phyloP scores from a whole-genome alignment of 352 stramenopile genomes.

The Phytophthora parvispora region DNA sequence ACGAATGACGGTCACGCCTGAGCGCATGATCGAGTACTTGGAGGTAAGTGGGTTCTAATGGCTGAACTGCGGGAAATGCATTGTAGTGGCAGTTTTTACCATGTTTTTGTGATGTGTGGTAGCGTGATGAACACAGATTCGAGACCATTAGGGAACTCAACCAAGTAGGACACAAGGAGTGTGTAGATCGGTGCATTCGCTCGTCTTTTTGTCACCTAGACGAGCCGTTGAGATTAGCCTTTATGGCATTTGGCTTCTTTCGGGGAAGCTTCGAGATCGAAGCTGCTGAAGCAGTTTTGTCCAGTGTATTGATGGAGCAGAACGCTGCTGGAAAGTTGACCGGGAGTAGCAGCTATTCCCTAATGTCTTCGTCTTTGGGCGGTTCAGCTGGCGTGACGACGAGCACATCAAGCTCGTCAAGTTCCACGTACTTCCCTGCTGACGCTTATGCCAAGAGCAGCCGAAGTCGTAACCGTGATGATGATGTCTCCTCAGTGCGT shows the following conservation, averaged over 20 bases:
- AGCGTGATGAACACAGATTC: conserved; percentile 76
- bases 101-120: conserved; percentile 5
- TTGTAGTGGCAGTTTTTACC: not conserved
- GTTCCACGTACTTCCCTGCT: conserved; percentile 55
- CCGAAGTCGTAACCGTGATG: conserved; percentile 47
- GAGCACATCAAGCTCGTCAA: conserved; percentile 13
- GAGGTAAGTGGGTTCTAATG: conserved; percentile 40
- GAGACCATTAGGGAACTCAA: conserved; percentile 83
- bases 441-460: conserved; percentile 59
- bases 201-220: conserved; percentile 87
- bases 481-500: conserved; percentile 60
- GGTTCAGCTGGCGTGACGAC: conserved; percentile 16
- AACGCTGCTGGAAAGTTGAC: conserved; percentile 22
- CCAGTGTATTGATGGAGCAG: conserved; percentile 42
- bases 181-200: conserved; percentile 82
- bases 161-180: conserved; percentile 82
- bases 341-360: conserved; percentile 18
- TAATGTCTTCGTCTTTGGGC: conserved; percentile 39
- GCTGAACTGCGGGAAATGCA: not conserved
- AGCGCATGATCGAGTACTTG: conserved; percentile 87
- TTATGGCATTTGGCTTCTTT: conserved; percentile 89
- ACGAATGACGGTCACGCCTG: conserved; percentile 74
- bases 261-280: conserved; percentile 80
- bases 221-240: conserved; percentile 73
- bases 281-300: conserved; percentile 76